Evolutionary conservation across 179 eudicot genomes (phyloP).

Genomic region (Gypsophila paniculata): DNA sequence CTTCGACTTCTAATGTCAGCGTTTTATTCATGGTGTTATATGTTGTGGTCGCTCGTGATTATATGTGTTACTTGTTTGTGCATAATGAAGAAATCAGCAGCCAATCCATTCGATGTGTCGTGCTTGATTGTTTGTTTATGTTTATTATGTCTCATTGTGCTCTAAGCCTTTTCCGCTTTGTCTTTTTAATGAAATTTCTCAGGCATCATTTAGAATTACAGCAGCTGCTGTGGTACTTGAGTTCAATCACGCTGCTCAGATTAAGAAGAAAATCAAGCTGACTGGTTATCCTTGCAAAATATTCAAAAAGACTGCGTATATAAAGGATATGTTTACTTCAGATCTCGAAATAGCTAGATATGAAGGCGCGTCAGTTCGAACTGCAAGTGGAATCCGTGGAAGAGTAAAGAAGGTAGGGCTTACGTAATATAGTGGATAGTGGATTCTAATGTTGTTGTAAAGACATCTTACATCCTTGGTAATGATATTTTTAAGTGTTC

Average conservation of each 20-base stretch:
- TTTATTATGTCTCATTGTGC: conserved; percentile 7
- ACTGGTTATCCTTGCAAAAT: conserved; percentile 88
- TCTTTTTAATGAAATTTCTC: conserved; percentile 20
- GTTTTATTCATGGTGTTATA: too few relatives aligned
- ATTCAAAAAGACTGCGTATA: conserved; percentile 87
- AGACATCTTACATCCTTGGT: too few relatives aligned
- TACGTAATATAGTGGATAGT: neutral
- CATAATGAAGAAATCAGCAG: too few relatives aligned
- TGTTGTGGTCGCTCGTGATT: too few relatives aligned
- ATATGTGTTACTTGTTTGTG: too few relatives aligned
- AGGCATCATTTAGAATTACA: conserved; percentile 84
- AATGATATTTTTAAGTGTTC: neutral
- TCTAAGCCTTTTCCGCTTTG: neutral
- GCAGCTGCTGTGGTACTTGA: conserved; percentile 82
- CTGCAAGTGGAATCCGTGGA: conserved; percentile 93
- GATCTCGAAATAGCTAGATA: conserved; percentile 96
- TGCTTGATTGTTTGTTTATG: neutral
- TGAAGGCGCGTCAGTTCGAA: conserved; percentile 81
- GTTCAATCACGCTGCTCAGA: conserved; percentile 74
- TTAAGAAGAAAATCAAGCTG: conserved; percentile 88
- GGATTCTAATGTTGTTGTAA: too few relatives aligned
- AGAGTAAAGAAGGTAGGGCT: conserved; percentile 78
- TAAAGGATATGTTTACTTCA: conserved; percentile 93
- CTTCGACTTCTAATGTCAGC: too few relatives aligned
- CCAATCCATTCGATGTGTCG: too few relatives aligned